Conservation (phyloP, 1,139 yeast genomes). For the Saccharomyces hybrid region DNA sequence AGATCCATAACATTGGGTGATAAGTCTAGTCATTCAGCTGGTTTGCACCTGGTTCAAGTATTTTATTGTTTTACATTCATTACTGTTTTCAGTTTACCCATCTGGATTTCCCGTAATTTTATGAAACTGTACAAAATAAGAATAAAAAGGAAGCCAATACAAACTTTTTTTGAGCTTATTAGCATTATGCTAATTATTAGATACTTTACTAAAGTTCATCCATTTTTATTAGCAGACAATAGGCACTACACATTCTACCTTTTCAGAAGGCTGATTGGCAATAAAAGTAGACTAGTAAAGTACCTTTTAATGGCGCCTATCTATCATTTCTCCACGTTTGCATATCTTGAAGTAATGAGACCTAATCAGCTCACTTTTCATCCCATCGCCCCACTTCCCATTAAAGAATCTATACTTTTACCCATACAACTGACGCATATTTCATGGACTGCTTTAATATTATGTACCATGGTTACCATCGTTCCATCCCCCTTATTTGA, state of each 20-base stretch:
- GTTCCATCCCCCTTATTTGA: constrained; percentile 90
- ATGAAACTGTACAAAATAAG: constrained; percentile 34
- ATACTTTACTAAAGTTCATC: constrained; percentile 70
- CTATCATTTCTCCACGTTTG: constrained; percentile 64
- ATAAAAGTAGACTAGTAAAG: constrained; percentile 32
- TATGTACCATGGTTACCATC: constrained; percentile 53
- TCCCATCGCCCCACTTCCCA: constrained; percentile 32
- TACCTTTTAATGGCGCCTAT: constrained; percentile 46
- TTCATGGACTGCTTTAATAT: constrained; percentile 41
- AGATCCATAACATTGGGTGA: constrained; percentile 81
- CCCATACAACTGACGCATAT: constrained; percentile 38
- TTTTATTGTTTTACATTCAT: constrained; percentile 69
- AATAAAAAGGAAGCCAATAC: constrained; percentile 24
- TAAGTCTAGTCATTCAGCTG: constrained; percentile 70
- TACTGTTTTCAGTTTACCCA: constrained; percentile 58
- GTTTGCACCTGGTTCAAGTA: constrained; percentile 69
- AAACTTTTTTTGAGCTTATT: constrained; percentile 29
- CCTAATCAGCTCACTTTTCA: constrained; percentile 33
- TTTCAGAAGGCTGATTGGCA: constrained; percentile 55
- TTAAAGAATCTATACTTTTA: constrained; percentile 30
- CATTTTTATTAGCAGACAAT: constrained; percentile 88
- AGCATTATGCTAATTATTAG: constrained; percentile 46
- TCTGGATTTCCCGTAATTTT: constrained; percentile 46
- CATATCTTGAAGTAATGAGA: constrained; percentile 35
- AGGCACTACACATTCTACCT: constrained; percentile 88